A percentile compares a stretch with the other conserved stretches of the same genome.
Conservation (phyloP, 2,329 filamentous ascomycete genomes). For the Claviceps humidiphila region DNA sequence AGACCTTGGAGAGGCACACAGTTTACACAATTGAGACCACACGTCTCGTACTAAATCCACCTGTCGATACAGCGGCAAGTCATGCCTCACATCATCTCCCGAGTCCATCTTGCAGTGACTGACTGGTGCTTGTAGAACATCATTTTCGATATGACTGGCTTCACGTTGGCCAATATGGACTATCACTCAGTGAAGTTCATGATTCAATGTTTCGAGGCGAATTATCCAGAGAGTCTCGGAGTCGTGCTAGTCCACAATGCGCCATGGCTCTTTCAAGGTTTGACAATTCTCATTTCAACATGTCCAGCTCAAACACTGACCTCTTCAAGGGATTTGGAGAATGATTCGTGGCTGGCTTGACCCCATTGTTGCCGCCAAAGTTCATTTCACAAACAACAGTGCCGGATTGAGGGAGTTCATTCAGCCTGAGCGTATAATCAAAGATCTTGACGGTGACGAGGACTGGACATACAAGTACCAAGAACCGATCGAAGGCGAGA, state of each 20-base stretch:
- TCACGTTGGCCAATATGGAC: conserved; percentile 95
- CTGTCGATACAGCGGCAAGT: conserved; percentile 84
- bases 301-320: conserved; percentile 2
- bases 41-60: conserved; percentile 65
- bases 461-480: conserved; percentile 73
- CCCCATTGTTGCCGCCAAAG: conserved; percentile 85
- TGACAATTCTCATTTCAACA: conserved; percentile 11
- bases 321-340: conserved; percentile 66
- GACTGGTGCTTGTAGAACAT: conserved; percentile 47
- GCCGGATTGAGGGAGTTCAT: conserved; percentile 72
- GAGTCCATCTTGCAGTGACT: background rate
- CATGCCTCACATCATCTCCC: background rate
- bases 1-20: conserved; percentile 75
- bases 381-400: conserved; percentile 78
- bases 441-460: conserved; percentile 76
- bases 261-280: conserved; percentile 91
- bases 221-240: conserved; percentile 89
- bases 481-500: conserved; percentile 65
- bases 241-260: conserved; percentile 88
- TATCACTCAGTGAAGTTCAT: conserved; percentile 97
- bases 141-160: conserved; percentile 91
- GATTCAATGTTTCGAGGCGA: conserved; percentile 98
- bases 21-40: conserved; percentile 91
- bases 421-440: conserved; percentile 54
- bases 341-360: conserved; percentile 95